Evolutionary conservation across 306 rosid genomes (phyloP).

Genomic region (barrel medic (Medicago truncatula)): DNA sequence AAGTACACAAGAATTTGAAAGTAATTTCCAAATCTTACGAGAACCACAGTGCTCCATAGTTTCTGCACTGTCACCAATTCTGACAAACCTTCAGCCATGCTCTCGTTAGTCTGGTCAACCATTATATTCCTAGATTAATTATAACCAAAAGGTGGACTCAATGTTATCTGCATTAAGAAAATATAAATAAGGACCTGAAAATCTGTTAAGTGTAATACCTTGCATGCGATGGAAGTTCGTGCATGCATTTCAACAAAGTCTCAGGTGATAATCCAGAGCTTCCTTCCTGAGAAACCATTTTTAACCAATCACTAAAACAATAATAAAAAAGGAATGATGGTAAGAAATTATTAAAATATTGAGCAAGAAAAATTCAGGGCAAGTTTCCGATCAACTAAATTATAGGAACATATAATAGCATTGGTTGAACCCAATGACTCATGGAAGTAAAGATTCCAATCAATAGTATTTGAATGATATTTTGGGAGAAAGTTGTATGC

Average conservation of each 20-base stretch:
- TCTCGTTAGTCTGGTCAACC: constrained; percentile 52
- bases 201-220: constrained; percentile 50
- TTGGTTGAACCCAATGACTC: not conserved
- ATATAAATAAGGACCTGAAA: constrained; percentile 30
- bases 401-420: not conserved
- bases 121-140: constrained; percentile 62
- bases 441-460: constrained; percentile 8
- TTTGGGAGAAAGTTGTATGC: constrained; percentile 23
- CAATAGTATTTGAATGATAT: not conserved
- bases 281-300: constrained; percentile 60
- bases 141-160: constrained; percentile 29
- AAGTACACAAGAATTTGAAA: constrained; percentile 12
- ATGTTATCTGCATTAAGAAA: constrained; percentile 31
- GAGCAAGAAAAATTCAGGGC: constrained; percentile 15
- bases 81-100: constrained; percentile 60
- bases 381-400: constrained; percentile 30
- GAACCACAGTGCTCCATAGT: constrained; percentile 72
- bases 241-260: constrained; percentile 51
- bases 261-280: constrained; percentile 46
- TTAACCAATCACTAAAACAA: constrained; percentile 37
- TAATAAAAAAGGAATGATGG: not conserved
- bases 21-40: constrained; percentile 57
- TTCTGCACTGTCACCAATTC: constrained; percentile 61
- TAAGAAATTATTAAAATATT: constrained; percentile 23
- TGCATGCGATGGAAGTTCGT: constrained; percentile 52